Percentiles rank a stretch among this genome's conserved stretches.
These are phyloP conservation scores for Raffaelea arxii DNA, from an alignment of 2,329 filamentous ascomycete genomes.

Conservation along the genomic window DNA sequence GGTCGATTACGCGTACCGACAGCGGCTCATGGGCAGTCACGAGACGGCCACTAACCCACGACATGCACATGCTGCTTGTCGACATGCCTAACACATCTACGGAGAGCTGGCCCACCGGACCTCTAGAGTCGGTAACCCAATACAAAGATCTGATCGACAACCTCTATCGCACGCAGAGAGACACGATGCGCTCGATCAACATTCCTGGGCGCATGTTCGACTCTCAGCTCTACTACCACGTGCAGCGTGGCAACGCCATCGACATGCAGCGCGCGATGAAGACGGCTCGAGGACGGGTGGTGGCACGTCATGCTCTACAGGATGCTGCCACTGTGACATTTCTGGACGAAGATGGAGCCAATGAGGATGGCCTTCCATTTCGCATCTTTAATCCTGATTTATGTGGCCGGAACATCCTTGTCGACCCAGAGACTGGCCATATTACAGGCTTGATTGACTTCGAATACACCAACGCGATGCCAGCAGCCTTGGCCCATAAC, in stretches of 20 bases:
- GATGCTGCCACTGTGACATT: conserved; percentile 20
- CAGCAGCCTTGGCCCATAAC: conserved; percentile 23
- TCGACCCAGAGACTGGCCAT: conserved; percentile 22
- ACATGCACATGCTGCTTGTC: conserved; percentile 27
- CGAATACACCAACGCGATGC: conserved; percentile 30
- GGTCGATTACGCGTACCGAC: background rate
- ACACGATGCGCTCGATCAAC: background rate
- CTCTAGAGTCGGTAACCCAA: conserved; percentile 18
- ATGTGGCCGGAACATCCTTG: conserved; percentile 27
- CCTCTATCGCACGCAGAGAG: conserved; percentile 18
- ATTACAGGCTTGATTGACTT: conserved; percentile 28
- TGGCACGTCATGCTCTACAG: conserved; percentile 24
- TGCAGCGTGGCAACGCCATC: background rate
- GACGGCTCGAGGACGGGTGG: conserved; percentile 19
- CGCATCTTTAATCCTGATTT: conserved; percentile 29
- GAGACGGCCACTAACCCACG: conserved; percentile 24
- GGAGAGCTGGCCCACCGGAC: conserved; percentile 17
- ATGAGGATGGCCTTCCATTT: conserved; percentile 21
- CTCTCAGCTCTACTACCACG: background rate
- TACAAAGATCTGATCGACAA: conserved; percentile 14
- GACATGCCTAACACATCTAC: conserved; percentile 20
- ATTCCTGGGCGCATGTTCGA: background rate
- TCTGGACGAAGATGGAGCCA: conserved; percentile 8
- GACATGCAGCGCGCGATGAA: too few species aligned
- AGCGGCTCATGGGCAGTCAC: background rate